Base-by-base conservation (phyloP, 345 rosid species). In the Sonneratia caseolaris region DNA sequence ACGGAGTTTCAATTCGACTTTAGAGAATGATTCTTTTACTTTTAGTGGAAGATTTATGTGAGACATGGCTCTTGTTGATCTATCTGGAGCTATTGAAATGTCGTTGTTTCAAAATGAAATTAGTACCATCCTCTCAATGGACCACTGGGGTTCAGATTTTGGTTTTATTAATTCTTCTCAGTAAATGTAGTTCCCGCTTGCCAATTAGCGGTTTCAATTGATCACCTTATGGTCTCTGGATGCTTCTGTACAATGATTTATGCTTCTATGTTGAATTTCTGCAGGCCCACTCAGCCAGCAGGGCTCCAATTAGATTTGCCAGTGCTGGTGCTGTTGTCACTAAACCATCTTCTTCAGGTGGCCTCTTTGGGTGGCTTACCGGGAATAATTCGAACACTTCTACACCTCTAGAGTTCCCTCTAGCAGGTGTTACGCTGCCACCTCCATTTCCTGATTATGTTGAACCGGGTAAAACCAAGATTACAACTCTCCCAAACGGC, bases 401-500 rank as follows among this genome's bases (percentile, higher is more conserved):
- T 1, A 22, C 73, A 40, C 78, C 73, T 36, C 76, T 92, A 68
- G 80, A 79, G 72, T 80, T 79, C 57, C 92, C 94, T 37, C 81
- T 95, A 59, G 71, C 74, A 8, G 97, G 87, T 72, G 89, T 92
- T 74, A 64, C 82, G 37, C 81, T 85, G 43, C 96, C 97, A 27
- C 88, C 91, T 57, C 27, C 92, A 27, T 79, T 92, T 32, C 81
- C 90, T 16, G 97, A 95, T 81, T 79, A 80, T 75, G 85, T 88
- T 38, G 84, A 88, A 77, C 93, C 94, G 1, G 81, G 81, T 67
- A 83, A 81, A 70, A 81, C 86, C 68, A 79, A 81, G 82, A 68
- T 82, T 68, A 84, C 87, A n/a, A 82, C 90, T 65, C 91, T 94
- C 16, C 75, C 86, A 1, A 94, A 88, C 73, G 97, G 96, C 49